Evolutionary conservation across 352 stramenopile species (phyloP).

Genomic region (Phytophthora pinifolia): DNA sequence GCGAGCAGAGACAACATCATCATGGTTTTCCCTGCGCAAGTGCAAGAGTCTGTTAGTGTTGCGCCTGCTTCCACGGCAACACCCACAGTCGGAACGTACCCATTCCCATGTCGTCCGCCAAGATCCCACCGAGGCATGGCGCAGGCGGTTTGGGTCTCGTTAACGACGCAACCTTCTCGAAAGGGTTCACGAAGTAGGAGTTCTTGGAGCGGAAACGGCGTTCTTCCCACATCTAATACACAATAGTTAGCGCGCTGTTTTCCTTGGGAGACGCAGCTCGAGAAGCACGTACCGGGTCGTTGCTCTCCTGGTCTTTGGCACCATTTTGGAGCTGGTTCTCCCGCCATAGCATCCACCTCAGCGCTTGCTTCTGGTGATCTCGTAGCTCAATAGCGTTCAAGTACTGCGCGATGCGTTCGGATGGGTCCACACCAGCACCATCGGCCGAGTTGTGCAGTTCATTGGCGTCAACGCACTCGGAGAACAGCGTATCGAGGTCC

Average conservation of each 20-base stretch:
- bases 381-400: slow-evolving; percentile 70
- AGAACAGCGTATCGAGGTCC: slow-evolving; percentile 70
- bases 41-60: slow-evolving; percentile 2
- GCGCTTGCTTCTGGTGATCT: slow-evolving; percentile 80
- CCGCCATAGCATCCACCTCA: slow-evolving; percentile 88
- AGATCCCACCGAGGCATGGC: slow-evolving; percentile 79
- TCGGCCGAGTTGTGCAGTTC: slow-evolving; percentile 20
- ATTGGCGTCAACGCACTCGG: slow-evolving; percentile 47
- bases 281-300: slow-evolving; percentile 44
- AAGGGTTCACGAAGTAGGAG: slow-evolving; percentile 83
- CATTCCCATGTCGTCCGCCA: slow-evolving; percentile 92
- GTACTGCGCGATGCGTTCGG: slow-evolving; percentile 42
- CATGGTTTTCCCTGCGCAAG: slow-evolving; percentile 68
- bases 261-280: too few species aligned
- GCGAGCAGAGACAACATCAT: slow-evolving; percentile 72
- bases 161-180: slow-evolving; percentile 79
- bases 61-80: background rate
- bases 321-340: slow-evolving; percentile 45
- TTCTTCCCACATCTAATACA: slow-evolving; percentile 69
- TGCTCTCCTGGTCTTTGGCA: slow-evolving; percentile 29
- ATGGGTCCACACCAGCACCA: slow-evolving; percentile 23
- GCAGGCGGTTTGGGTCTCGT: slow-evolving; percentile 45
- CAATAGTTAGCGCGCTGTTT: slow-evolving; percentile 7
- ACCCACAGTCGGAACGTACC: slow-evolving; percentile 40
- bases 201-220: slow-evolving; percentile 44